Base-by-base conservation (phyloP, 805 yeast species). In the Wickerhamiella dianesei region DNA sequence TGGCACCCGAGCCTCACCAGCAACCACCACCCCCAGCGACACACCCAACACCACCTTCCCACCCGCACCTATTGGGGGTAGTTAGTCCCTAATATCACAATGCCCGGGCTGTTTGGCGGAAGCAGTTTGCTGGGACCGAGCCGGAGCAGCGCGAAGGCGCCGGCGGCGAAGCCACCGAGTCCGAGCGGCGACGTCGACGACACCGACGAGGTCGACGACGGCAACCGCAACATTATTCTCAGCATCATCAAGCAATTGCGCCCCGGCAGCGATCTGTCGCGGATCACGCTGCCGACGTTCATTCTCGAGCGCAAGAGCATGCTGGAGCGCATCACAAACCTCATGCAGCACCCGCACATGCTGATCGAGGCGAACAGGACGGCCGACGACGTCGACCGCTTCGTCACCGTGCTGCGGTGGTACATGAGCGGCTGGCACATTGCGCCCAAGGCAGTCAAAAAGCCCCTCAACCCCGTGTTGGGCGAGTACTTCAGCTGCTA, bases 371-470 rank as follows among this genome's bases (percentile, higher is more conserved):
- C 96, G 0, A 81, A 81, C 53, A 57, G 58, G 2, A 66, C 73
- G 2, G 60, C 62, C 2, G 83, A 82, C 53, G 77, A 79, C 2
- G 57, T 80, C 19, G 71, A 76, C 48, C 73, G 97, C 48, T 88
- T 92, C 56, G 59, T 85, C 4, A 67, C 75, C 40, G 80, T 89
- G 5, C 79, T 82, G 19, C 77, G 78, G 58, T 89, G 96, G 95
- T 92, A 92, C 62, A 71, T 92, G 63, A 76, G 96, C 2, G 86
- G 94, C 43, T 92, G 97, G 97, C 96, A 92, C 61, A 92, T 92
- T 62, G 92, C 96, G 1, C 98, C 97, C 22, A 89, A 89, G 61
- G 98, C 97, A 3, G 98, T 92, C 14, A 92, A 92, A 63, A 92
- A 92, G 64, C 98, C 98, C 0, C 70, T 92, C 58, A 92, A 92